Evolutionary conservation across 345 rosid genomes (phyloP), one percentile per base, ranked within the genome.

Genomic region (Citrus trifoliata): DNA sequence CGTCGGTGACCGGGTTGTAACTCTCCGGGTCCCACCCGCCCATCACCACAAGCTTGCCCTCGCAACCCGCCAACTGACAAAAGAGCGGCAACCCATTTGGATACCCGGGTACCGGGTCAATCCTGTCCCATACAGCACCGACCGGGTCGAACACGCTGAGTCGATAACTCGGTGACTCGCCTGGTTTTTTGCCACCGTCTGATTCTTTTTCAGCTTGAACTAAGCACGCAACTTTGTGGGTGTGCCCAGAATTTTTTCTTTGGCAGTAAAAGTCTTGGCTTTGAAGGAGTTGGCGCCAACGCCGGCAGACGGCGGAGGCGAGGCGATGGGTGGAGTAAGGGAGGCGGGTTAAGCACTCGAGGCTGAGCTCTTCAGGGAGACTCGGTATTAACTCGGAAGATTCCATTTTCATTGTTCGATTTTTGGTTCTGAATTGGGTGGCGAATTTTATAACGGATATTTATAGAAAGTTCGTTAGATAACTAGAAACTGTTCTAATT

Each of bases 21-120:
- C 76, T 87, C 62, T 27, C 84, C 28, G 91, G 94, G 77, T 90
- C 87, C 94, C 97, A 92, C 24, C 92, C 94, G 33, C 94, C 97
- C 87, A 90, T 75, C n/a, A 89, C 78, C 35, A 89, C 86, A 18
- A 92, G 87, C 85, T 86, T 84, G 71, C 91, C 90, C 30, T 87
- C 94, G 37, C 83, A 83, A 62, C 93, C 80, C 5, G 87, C 87
- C 69, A 89, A 37, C 67, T 87, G 90, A 80, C 90, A 89, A 73
- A 90, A 92, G 86, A 90, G 73, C 5, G 93, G 94, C 48, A 92
- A 84, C 55, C 94, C 94, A 69, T 78, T 73, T 8, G 89, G 85
- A 87, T 82, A 87, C 19, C 33, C 61, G 2, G 90, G 90, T 5
- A 86, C 78, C 66, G 85, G 87, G 67, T 68, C 85, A 6, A 90